Percentiles rank a stretch among this genome's conserved stretches.
Conservation (phyloP, 495 filamentous ascomycete genomes). For the Xylaria scruposa region DNA sequence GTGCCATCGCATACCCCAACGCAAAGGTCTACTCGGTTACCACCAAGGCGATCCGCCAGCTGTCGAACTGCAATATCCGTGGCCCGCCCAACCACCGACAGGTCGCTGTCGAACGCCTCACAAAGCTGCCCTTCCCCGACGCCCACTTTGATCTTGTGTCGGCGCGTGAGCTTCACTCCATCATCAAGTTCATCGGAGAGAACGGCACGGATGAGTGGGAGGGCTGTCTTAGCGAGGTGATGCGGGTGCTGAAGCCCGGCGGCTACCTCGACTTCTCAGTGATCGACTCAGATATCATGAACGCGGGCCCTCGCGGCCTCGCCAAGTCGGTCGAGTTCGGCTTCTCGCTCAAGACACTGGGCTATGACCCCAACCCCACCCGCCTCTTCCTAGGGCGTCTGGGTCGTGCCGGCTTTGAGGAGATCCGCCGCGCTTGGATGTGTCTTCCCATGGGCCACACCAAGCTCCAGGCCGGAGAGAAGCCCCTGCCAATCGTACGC, state of each 20-base stretch:
- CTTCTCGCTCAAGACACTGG: slow-evolving; percentile 82
- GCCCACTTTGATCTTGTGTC: slow-evolving; percentile 93
- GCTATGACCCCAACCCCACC: slow-evolving; percentile 86
- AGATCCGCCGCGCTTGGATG: slow-evolving; percentile 86
- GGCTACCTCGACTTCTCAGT: slow-evolving; percentile 90
- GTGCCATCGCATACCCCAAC: slow-evolving; percentile 81
- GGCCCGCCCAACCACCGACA: slow-evolving; percentile 89
- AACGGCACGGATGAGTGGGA: slow-evolving; percentile 83
- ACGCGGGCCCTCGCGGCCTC: slow-evolving; percentile 75
- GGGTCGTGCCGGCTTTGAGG: slow-evolving; percentile 73
- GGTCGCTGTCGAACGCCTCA: slow-evolving; percentile 74
- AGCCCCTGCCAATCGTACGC: slow-evolving; percentile 39
- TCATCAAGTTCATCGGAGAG: slow-evolving; percentile 73
- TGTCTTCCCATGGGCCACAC: slow-evolving; percentile 81
- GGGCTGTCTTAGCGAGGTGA: slow-evolving; percentile 80
- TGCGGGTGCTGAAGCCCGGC: slow-evolving; percentile 89
- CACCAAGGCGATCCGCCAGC: slow-evolving; percentile 67
- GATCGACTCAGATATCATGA: slow-evolving; percentile 87
- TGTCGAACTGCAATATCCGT: slow-evolving; percentile 71
- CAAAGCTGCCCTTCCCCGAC: slow-evolving; percentile 83
- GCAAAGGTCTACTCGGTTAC: slow-evolving; percentile 86
- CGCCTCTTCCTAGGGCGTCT: slow-evolving; percentile 78
- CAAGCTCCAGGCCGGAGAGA: slow-evolving; percentile 53
- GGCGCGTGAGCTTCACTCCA: slow-evolving; percentile 82
- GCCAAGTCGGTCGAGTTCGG: slow-evolving; percentile 89